Base-by-base conservation (phyloP, 164 flowering plant species). In the Akebia trifoliata region DNA sequence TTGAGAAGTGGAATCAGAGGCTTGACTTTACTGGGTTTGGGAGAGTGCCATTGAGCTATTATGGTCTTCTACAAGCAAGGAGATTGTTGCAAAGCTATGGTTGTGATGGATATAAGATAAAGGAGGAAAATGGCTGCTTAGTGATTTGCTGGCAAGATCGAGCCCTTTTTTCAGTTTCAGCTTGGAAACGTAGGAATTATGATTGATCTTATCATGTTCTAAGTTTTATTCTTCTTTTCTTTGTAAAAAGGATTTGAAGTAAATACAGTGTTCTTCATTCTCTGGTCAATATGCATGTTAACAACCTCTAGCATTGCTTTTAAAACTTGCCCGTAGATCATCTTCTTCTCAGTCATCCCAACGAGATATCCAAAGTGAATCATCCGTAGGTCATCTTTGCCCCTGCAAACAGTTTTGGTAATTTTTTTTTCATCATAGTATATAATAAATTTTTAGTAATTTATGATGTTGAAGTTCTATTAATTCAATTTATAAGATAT, bases 91-190 rank as follows among this genome's bases (percentile, higher is more conserved):
- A 76, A 56, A 67, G 81, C 46, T 72, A 74, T 62, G 77, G 81
- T 22, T 85, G 83, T 68, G 87, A 80, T 29, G 90, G 87, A 4
- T 90, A 81, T 50, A 76, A 57, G 67, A 76, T 87, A 31, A 90
- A 73, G 54, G 92, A 90, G 63, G 95, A 83, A 56, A 80, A 80
- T 48, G 97, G 95, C 0, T 76, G 85, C 49, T 50, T 83, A 59
- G 59, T 81, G 31, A 75, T 90, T 30, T 85, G 90, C 69, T 90
- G 97, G 97, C 92, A 87, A 21, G 88, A 83, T 48, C 72, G 85
- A 29, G 76, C 95, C 0, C 81, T 90, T 10, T 83, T 73, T 46
- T 74, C 92, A 2, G 87, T 83, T 1, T 90, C 95, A 1, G 81
- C 92, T 8, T 90, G 97, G 97, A 69, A 80, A 49, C 76, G 74